A percentile compares a stretch with the other conserved stretches of the same genome.
phyloP scores from a whole-genome alignment of 805 yeast genomes.

The Yarrowia hollandica region DNA sequence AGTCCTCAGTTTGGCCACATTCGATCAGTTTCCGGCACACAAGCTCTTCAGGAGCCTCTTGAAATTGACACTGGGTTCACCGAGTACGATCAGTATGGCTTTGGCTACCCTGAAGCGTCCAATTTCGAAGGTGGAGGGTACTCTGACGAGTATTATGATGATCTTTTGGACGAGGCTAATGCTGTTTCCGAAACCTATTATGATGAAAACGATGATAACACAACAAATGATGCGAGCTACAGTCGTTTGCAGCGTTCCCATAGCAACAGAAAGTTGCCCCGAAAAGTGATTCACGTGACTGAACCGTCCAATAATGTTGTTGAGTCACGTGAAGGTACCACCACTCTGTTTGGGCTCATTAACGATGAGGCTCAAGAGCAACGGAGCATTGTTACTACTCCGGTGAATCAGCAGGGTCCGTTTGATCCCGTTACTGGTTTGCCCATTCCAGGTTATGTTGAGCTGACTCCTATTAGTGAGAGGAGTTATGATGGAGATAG shows the following conservation, averaged over 20 bases:
- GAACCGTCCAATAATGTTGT: not conserved
- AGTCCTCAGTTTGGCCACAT: not conserved
- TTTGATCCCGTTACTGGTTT: slow-evolving; percentile 15
- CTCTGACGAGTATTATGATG: slow-evolving; percentile 6
- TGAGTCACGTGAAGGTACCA: not conserved
- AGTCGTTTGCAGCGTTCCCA: slow-evolving; percentile 23
- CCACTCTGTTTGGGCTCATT: slow-evolving; percentile 5
- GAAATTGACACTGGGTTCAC: not conserved
- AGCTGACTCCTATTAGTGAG: slow-evolving; percentile 25
- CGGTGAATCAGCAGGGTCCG: slow-evolving; percentile 6
- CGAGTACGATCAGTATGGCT: not conserved
- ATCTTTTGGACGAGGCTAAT: slow-evolving; percentile 17
- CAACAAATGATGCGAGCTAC: not conserved
- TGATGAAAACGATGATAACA: slow-evolving; percentile 13
- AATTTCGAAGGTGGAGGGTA: not conserved
- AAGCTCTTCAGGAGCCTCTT: not conserved
- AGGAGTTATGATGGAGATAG: slow-evolving; percentile 2
- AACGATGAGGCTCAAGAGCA: not conserved
- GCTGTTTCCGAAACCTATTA: slow-evolving; percentile 6
- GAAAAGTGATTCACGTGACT: not conserved
- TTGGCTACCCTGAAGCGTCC: not conserved
- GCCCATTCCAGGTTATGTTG: slow-evolving; percentile 14
- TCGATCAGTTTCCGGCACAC: not conserved
- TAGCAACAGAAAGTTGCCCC: slow-evolving; percentile 6
- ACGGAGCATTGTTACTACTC: not conserved